Evolutionary conservation across 805 yeast genomes (phyloP), one percentile per base, ranked within the genome.

Genomic region (Candida xyloterini): DNA sequence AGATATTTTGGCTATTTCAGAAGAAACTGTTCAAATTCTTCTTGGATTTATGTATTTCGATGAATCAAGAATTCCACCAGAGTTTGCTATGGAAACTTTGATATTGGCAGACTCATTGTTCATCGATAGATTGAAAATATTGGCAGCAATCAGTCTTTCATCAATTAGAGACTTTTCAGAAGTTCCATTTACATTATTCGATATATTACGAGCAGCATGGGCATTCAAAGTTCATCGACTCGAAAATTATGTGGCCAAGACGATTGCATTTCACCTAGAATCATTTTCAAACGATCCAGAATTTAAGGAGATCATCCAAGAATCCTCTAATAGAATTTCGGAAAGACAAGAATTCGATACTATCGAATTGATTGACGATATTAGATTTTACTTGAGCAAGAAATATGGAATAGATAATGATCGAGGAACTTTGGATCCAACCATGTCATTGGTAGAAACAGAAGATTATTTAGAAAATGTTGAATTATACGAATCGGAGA

Each of bases 351-450:
- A 79, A 44, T 81, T 84, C 0, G 95, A 85, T 62, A 81, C 91
- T 1, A 81, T 85, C 53, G 95, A 85, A 52, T 64, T 85, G 49
- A 67, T 85, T 20, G 95, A 84, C 59, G 95, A 84, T 62, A 79
- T 85, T 9, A 66, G 89, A 47, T 85, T 72, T 57, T 81, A 79
- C 47, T 58, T 85, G 32, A 52, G 65, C 10, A 67, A 70, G 51
- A 62, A 57, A 34, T 66, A 60, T 42, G 57, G 56, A 10, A 53
- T 66, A 16, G 57, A 59, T 36, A 35, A 28, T 8, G 56, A 52
- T 47, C 44, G 62, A 4, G 54, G 41, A 1, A 33, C 46, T 2
- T 33, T 47, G 22, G 47, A 51, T 30, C 50, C 53, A 4, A 36
- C 44, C 5, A 40, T 44, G 35, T 33, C 33, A 7, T 32, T 29